These are phyloP conservation scores for Gaertneriomyces sp. DNA, from an alignment of 192 early-diverging fungal species.

Conservation along the genomic window DNA sequence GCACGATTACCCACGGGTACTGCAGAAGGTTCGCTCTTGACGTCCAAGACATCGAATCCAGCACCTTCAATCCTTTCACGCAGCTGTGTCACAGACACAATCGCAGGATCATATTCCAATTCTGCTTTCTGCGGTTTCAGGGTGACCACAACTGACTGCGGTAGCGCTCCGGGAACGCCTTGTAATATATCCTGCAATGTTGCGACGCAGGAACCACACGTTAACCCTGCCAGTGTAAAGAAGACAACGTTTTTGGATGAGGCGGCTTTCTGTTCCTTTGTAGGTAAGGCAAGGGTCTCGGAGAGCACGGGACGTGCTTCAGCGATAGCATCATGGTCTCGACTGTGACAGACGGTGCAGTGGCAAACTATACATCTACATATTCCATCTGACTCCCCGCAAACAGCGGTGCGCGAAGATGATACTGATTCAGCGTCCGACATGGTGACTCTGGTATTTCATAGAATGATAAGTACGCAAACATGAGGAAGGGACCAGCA, in stretches of 20 bases:
- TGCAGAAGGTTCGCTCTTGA: background rate
- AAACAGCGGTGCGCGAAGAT: too few species aligned
- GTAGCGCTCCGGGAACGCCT: conserved; percentile 47
- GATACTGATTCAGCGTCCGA: too few species aligned
- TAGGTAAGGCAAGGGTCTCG: too few species aligned
- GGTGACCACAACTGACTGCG: conserved; percentile 41
- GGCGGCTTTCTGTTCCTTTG: too few species aligned
- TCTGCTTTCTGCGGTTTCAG: conserved; percentile 61
- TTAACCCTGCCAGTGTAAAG: conserved; percentile 65
- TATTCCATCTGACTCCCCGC: too few species aligned
- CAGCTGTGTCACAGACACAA: conserved; percentile 36
- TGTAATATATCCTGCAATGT: conserved; percentile 58
- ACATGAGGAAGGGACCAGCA: too few species aligned
- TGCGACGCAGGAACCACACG: conserved; percentile 79
- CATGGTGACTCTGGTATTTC: too few species aligned
- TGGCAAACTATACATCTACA: too few species aligned
- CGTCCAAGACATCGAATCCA: conserved; percentile 66
- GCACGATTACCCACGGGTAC: background rate
- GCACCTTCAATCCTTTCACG: conserved; percentile 60
- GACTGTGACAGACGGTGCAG: too few species aligned
- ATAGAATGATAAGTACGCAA: too few species aligned
- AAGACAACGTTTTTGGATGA: background rate
- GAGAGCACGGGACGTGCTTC: too few species aligned
- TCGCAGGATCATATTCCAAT: conserved; percentile 39
- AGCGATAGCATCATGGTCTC: too few species aligned